Percentiles rank a stretch among this genome's conserved stretches.
Conservation (phyloP, 2,329 filamentous ascomycete genomes). For the Colletotrichum sp. region DNA sequence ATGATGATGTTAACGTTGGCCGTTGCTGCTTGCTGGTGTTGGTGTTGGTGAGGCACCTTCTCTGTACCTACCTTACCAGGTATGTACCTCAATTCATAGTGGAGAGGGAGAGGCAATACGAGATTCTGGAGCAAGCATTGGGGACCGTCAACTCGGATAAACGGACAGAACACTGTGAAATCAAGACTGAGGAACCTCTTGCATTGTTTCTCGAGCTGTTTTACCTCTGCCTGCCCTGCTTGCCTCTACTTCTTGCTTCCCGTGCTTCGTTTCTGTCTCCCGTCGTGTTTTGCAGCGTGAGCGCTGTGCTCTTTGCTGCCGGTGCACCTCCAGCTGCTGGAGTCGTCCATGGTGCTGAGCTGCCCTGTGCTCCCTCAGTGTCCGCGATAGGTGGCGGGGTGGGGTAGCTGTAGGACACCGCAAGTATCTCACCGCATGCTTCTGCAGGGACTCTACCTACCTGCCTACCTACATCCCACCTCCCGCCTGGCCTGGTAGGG, state of each 20-base stretch:
- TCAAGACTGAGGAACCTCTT: not conserved
- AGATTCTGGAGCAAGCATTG: not conserved
- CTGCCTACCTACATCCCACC: not conserved
- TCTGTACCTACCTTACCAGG: not conserved
- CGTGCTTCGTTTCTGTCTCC: not conserved
- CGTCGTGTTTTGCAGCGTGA: not conserved
- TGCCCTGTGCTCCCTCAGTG: not conserved
- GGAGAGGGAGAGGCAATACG: not conserved
- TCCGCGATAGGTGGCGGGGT: not conserved
- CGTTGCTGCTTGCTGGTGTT: not conserved
- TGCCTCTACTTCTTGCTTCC: not conserved
- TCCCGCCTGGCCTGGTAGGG: not conserved
- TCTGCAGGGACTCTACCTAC: not conserved
- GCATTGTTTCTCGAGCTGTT: not conserved
- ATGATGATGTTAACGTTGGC: not conserved
- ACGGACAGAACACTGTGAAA: not conserved
- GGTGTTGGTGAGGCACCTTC: not conserved
- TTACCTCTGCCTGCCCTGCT: not conserved
- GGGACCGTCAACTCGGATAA: not conserved
- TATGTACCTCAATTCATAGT: not conserved
- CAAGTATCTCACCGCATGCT: not conserved
- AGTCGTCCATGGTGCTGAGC: not conserved
- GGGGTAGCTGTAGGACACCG: not conserved
- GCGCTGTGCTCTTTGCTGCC: not conserved
- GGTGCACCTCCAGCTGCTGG: not conserved